Evolutionary conservation across 2,329 filamentous ascomycete species (phyloP).

Genomic region (Verticillium nonalfalfae): DNA sequence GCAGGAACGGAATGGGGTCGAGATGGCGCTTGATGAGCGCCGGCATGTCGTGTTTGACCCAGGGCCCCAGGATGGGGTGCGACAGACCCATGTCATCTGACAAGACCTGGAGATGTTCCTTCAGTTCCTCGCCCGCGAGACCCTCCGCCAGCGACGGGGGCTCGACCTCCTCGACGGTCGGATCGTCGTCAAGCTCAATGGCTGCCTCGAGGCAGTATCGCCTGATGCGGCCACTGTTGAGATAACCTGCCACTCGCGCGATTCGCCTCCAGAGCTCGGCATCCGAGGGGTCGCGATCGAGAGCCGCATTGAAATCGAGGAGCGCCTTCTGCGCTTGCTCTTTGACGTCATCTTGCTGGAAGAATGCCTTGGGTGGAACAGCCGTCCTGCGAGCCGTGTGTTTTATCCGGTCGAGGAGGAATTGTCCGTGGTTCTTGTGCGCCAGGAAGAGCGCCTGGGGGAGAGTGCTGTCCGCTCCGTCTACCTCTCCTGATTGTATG

Average conservation of each 20-base stretch:
- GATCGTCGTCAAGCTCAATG: constrained; percentile 62
- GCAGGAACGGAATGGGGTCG: constrained; percentile 58
- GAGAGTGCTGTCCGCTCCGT: constrained; percentile 72
- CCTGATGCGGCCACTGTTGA: constrained; percentile 50
- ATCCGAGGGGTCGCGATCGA: constrained; percentile 61
- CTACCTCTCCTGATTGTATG: constrained; percentile 54
- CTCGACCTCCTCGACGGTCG: constrained; percentile 53
- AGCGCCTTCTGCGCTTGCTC: constrained; percentile 39
- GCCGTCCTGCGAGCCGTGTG: constrained; percentile 33
- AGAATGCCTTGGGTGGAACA: constrained; percentile 19
- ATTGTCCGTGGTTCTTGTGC: constrained; percentile 94
- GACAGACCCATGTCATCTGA: constrained; percentile 49
- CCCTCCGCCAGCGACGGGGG: constrained; percentile 58
- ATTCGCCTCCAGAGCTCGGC: constrained; percentile 59
- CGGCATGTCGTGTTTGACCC: constrained; percentile 44
- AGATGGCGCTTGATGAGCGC: constrained; percentile 44
- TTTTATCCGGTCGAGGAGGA: constrained; percentile 70
- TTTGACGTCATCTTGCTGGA: constrained; percentile 29
- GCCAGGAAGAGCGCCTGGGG: constrained; percentile 88
- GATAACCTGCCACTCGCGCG: constrained; percentile 50
- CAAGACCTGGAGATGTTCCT: constrained; percentile 45
- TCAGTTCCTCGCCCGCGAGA: constrained; percentile 57
- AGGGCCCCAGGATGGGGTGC: constrained; percentile 56
- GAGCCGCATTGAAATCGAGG: constrained; percentile 49
- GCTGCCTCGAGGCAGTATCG: constrained; percentile 61